Base-by-base conservation (phyloP, 768 basidiomycete species). In the Butyriboletus loyo region DNA sequence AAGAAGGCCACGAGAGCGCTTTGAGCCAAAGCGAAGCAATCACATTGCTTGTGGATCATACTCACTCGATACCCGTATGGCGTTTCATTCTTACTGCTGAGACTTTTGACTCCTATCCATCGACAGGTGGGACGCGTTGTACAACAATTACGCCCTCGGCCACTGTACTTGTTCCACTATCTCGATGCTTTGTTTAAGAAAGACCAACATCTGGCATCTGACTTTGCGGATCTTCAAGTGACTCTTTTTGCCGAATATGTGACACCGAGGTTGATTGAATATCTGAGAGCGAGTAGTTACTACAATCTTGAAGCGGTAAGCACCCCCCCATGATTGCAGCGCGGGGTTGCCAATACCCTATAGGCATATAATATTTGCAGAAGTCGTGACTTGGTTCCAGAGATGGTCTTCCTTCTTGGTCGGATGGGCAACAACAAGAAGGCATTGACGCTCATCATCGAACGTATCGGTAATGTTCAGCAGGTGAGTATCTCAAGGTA, bases 351-450 rank as follows among this genome's bases (percentile, higher is more conserved):
- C 22, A 17, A 58, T 43, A 32, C 27, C 22, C 7, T 51, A 7
- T 54, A 94, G 89, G 95, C 95, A 15, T 98, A 93, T 66, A 75
- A 79, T 43, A 84, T 92, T 22, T 98, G 94, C 67, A 84, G 85
- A 62, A 83, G 85, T 46, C 83, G 85, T 21, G 93, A 95, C 64
- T 77, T 93, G 27, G 94, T 99, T 0, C 84, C 84, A 0, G 97
- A 98, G 72, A 96, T 97, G 92, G 96, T 99, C 17, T 99, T 96
- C 73, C 78, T 98, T 1, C 83, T 98, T 1, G 97, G 96, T 0
- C 83, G 92, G 27, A 98, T 98, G 95, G 97, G 97, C 9, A 92
- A 98, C 70, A 97, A 97, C 70, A 96, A 94, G 76, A 80, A 92
- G 61, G 97, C 96, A 2, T 70, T 99, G 55, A 89, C 84, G 53